phyloP scores from a whole-genome alignment of 2,329 filamentous ascomycete species.

The Trichoderma sp. region DNA sequence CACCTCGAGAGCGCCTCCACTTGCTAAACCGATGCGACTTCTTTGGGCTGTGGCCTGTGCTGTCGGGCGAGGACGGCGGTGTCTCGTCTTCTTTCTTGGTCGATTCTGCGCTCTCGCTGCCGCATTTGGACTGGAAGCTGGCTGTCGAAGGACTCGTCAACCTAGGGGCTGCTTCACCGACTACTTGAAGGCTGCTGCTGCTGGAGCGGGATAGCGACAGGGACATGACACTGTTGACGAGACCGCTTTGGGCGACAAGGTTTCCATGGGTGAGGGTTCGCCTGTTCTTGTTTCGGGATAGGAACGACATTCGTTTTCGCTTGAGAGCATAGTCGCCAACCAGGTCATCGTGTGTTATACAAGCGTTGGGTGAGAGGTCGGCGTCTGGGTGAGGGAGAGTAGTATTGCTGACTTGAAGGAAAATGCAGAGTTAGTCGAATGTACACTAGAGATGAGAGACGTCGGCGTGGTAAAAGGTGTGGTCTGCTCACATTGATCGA shows the following conservation, averaged over 20 bases:
- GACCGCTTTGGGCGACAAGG: slow-evolving; percentile 44
- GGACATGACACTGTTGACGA: slow-evolving; percentile 41
- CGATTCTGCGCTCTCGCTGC: slow-evolving; percentile 43
- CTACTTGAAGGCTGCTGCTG: slow-evolving; percentile 31
- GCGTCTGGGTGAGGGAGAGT: slow-evolving; percentile 65
- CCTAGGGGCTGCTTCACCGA: slow-evolving; percentile 33
- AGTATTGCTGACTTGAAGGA: slow-evolving; percentile 54
- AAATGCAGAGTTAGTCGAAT: neutral
- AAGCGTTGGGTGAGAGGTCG: slow-evolving; percentile 58
- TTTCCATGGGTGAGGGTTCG: slow-evolving; percentile 52
- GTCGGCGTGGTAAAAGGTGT: neutral
- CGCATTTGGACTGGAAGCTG: slow-evolving; percentile 43
- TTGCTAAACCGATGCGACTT: slow-evolving; percentile 30
- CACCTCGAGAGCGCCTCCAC: slow-evolving; percentile 16
- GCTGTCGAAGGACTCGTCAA: slow-evolving; percentile 37
- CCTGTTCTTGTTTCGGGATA: slow-evolving; percentile 52
- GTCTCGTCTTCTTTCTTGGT: slow-evolving; percentile 39
- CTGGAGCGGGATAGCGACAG: slow-evolving; percentile 37
- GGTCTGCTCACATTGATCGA: slow-evolving; percentile 48
- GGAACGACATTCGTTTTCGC: slow-evolving; percentile 51
- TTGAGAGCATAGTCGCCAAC: slow-evolving; percentile 47
- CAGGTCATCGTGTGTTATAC: slow-evolving; percentile 58
- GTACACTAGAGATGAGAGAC: neutral
- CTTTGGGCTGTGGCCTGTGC: slow-evolving; percentile 37
- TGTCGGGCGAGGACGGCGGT: slow-evolving; percentile 43